Base-by-base conservation (phyloP, 371 early-diverging fungal species). In the Lichtheimia ornata region DNA sequence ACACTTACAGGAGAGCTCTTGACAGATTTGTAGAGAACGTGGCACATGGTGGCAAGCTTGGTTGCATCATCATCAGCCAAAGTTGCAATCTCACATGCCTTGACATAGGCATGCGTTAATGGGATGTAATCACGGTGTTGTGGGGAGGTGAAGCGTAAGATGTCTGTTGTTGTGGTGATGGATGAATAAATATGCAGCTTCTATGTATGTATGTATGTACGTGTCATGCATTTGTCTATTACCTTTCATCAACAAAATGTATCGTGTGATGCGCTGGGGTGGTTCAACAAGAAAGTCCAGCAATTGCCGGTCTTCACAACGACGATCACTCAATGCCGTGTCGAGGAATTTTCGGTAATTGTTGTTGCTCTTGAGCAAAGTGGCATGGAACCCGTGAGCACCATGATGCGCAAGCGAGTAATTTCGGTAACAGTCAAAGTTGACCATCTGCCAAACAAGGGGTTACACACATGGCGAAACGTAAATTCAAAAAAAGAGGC, bases 191-290 rank as follows among this genome's bases (percentile, higher is more conserved):
- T 35, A 35, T 35, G 35, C 35, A 35, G 35, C 35, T n/a, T n/a
- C 9, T 35, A 11, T 35, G n/a, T n/a, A n/a, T n/a, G n/a, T n/a
- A 35, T 35, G 35, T 35, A 35, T 35, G 35, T 35, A 35, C 1
- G 35, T 35, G 35, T 24, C 17, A 35, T 22, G 42, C 30, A 28
- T 53, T 35, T 35, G 17, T 42, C 6, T 25, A n/a, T 55, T 67
- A 60, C 75, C 77, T 70, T 72, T 67, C 5, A 81, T n/a, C 73
- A 81, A 69, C 77, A 81, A 66, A 2, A 73, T 64, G 50, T 81
- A 81, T 14, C 82, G 62, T 51, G 69, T 61, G 25, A 81, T 76
- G 14, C 82, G 73, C 49, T 81, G 82, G 0, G 71, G 76, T 7
- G 82, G 82, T 50, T 78, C 73, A 1, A 74, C 66, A 3, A 81